Base-by-base conservation (phyloP, 2,329 filamentous ascomycete species). In the Arthrinium puccinioides region DNA sequence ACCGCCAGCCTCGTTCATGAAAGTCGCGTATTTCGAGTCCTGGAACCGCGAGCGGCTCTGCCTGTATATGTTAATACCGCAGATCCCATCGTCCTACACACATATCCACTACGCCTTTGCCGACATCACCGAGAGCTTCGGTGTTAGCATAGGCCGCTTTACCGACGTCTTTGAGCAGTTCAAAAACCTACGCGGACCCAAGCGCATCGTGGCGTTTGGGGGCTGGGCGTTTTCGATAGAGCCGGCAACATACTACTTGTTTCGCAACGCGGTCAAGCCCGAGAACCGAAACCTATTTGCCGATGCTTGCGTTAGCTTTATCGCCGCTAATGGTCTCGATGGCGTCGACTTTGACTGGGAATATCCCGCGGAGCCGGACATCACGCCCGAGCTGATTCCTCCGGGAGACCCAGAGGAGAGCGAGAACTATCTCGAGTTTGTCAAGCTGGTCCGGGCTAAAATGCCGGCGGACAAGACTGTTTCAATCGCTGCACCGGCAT, bases 291-390 rank as follows among this genome's bases (percentile, higher is more conserved):
- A 44, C 21, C 34, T 25, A 7, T 34, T 54, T 19, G 38, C 30
- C 1, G 38, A 19, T 11, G 55, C 52, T 35, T 29, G 56, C 13
- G 41, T 47, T 9, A 21, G 34, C 3, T 57, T 58, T 28, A 11
- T 56, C 2, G 43, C 39, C 1, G 13, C 41, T 4, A 13, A 59
- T 26, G 28, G 43, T 6, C 44, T 58, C 1, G 54, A 61, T 36
- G 59, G 57, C 2, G 36, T 61, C 2, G 56, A 62, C 32, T 24
- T 60, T 19, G 56, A 62, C 43, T 67, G 61, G 62, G 58, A 60
- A 31, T 62, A 62, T 47, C 43, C 53, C 26, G 42, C 44, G 9
- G 41, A 26, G 24, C 24, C 24, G 10, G 24, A 26, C 14, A 26
- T 26, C 24, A 26, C 24, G 24, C 24, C 24, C 24, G 24, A 26